Evolutionary conservation across 1,139 yeast species (phyloP), one percentile per base, ranked within the genome.

Genomic region (Yamadazyma songkhlaensis): DNA sequence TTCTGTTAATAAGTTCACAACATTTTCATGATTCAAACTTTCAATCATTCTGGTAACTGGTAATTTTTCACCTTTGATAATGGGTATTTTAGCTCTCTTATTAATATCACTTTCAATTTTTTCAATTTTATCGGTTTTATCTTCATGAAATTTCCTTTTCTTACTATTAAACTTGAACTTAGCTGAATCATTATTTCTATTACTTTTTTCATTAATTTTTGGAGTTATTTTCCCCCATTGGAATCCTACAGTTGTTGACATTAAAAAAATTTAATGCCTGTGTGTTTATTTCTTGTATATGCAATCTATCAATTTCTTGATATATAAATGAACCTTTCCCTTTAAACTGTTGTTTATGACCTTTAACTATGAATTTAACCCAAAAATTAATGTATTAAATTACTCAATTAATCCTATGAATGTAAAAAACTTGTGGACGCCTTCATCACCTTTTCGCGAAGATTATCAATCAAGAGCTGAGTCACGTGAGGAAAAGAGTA

Each of bases 11-110:
- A 87, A 57, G 12, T 55, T 53, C 50, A 78, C 81, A 31, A 87
- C 64, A 24, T 78, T 67, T 31, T 64, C 55, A 40, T 74, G 74
- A 56, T 81, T 84, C 44, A 86, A 62, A 6, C 84, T 79, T 57
- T 86, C 94, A 21, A 86, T 69, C 23, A 84, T 60, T 42, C 95
- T 67, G 34, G 64, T 57, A 17, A 83, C 57, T 2, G 90, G 85
- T 40, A 84, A 66, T 26, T 60, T 57, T 46, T 74, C 77, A 5
- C 82, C 83, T 31, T 56, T 49, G 7, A 77, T 69, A 29, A 61
- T 59, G 3, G 74, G 74, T 40, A 74, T 62, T 42, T 58, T 64
- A 9, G 66, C 45, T 45, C 64, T 55, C 53, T 74, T 65, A 23
- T 39, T 44, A 15, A 43, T 37, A 30, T 32, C n/a, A 9, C 17